Evolutionary conservation across 495 filamentous ascomycete species (phyloP), one percentile per base, ranked within the genome.

Genomic region (Articulospora tetracladia): DNA sequence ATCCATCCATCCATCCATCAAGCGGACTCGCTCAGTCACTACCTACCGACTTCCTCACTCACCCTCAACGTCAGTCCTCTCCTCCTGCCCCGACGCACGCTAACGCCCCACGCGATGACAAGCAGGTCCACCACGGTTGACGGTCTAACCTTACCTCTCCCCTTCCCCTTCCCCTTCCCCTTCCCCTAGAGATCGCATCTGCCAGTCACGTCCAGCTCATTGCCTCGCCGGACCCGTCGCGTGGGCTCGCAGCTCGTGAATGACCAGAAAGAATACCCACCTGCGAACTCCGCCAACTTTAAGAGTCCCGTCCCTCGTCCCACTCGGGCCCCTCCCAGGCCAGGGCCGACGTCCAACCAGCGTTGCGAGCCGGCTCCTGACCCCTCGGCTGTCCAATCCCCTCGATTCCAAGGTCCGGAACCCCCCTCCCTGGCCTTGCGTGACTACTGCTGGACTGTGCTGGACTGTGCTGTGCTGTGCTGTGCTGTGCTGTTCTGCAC

Each of bases 201-300:
- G 22, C 54, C 54, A 57, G 11, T 57, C 44, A 49, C 12, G 26
- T 32, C 23, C 30, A 57, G 22, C 39, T 44, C 39, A 44, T 44
- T n/a, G n/a, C n/a, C n/a, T 44, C 13, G 30, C 53, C 53, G n/a
- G 60, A 48, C 60, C 60, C 60, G 58, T 62, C 60, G 41, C 47
- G 27, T 53, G 60, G 60, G 54, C 50, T 19, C 3, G 39, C n/a
- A 15, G 15, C 6, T 62, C 34, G 53, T 62, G 54, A 58, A 47
- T 58, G 48, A 46, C 48, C 46, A 62, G 20, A 51, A 26, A 47
- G 44, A 50, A 58, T 62, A 53, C 34, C 54, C 46, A 52, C 48
- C 25, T 26, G 11, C 50, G 28, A 30, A 19, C 47, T 55, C 52
- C 41, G 58, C 26, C 51, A 48, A 30, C 39, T 44, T 44, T n/a